Percentiles rank a stretch among this genome's conserved stretches.
Conservation (phyloP, 1,139 yeast species). For the Kodamaea ohmeri region DNA sequence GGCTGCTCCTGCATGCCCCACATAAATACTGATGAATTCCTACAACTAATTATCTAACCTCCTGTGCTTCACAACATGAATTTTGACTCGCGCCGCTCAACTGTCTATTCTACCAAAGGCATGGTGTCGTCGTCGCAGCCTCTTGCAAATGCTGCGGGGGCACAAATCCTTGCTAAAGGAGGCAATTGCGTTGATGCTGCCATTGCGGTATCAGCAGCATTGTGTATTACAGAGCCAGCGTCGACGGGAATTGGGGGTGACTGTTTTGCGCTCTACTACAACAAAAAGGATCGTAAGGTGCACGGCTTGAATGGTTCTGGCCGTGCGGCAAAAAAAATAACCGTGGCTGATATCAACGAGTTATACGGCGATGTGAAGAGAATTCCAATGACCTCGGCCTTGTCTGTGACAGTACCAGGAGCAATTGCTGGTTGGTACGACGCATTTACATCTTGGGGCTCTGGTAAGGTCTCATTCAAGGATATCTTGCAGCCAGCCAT, state of each 20-base stretch:
- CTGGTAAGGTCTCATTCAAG: constrained; percentile 57
- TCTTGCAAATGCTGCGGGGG: constrained; percentile 72
- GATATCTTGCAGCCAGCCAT: constrained; percentile 71
- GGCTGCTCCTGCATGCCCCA: too few species aligned
- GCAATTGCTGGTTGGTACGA: constrained; percentile 79
- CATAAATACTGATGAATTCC: neutral
- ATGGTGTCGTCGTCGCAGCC: constrained; percentile 78
- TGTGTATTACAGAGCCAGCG: constrained; percentile 70
- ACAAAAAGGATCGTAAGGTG: constrained; percentile 40
- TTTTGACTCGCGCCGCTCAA: constrained; percentile 65
- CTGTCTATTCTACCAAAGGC: constrained; percentile 73
- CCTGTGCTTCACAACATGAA: too few species aligned
- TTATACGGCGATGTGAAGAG: constrained; percentile 45
- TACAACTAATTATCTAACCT: too few species aligned
- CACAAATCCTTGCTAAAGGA: constrained; percentile 61
- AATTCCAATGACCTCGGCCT: constrained; percentile 49
- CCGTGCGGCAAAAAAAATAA: constrained; percentile 54
- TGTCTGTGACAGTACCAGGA: constrained; percentile 72
- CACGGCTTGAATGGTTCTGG: constrained; percentile 79
- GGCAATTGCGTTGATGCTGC: constrained; percentile 85
- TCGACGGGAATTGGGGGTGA: constrained; percentile 87
- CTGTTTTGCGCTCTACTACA: constrained; percentile 65
- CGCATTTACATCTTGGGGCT: constrained; percentile 68
- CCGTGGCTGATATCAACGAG: constrained; percentile 48
- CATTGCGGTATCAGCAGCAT: constrained; percentile 74